Evolutionary conservation across 2,329 filamentous ascomycete genomes (phyloP).

Genomic region (Ambrosiella beaveri): DNA sequence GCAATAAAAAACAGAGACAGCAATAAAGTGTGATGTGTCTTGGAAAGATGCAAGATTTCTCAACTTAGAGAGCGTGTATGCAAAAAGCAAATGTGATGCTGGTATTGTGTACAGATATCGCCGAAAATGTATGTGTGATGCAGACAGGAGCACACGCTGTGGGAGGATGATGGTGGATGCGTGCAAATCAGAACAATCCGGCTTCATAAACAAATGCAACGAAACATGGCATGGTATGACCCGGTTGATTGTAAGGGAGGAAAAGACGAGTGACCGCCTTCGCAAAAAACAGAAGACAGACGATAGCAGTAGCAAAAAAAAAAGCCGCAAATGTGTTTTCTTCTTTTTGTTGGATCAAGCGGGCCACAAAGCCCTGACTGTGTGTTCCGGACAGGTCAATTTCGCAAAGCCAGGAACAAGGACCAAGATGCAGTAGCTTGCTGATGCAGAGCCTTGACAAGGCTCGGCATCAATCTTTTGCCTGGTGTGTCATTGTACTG

Average conservation of each 20-base stretch:
- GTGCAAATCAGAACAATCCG: not conserved
- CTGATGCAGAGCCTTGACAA: slow-evolving; percentile 1
- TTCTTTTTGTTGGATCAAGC: slow-evolving; percentile 3
- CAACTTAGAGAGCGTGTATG: not conserved
- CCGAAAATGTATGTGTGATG: not conserved
- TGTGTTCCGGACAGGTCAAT: slow-evolving; percentile 2
- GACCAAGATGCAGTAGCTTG: slow-evolving; percentile 4
- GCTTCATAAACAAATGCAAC: not conserved
- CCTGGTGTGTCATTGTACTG: not conserved
- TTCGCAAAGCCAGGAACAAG: not conserved
- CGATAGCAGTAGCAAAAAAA: slow-evolving; percentile 4
- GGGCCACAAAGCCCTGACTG: not conserved
- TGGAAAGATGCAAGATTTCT: not conserved
- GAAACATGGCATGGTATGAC: not conserved
- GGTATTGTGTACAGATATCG: not conserved
- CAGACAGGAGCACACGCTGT: not conserved
- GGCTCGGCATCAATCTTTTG: not conserved
- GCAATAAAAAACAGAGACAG: not conserved
- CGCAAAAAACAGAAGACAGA: not conserved
- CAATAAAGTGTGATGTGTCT: not conserved
- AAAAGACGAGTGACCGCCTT: not conserved
- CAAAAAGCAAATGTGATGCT: not conserved
- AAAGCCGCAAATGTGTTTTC: not conserved
- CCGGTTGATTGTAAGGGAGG: not conserved
- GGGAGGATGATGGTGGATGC: not conserved